Evolutionary conservation across 2,329 filamentous ascomycete species (phyloP).

Genomic region (Pyricularia sp.): DNA sequence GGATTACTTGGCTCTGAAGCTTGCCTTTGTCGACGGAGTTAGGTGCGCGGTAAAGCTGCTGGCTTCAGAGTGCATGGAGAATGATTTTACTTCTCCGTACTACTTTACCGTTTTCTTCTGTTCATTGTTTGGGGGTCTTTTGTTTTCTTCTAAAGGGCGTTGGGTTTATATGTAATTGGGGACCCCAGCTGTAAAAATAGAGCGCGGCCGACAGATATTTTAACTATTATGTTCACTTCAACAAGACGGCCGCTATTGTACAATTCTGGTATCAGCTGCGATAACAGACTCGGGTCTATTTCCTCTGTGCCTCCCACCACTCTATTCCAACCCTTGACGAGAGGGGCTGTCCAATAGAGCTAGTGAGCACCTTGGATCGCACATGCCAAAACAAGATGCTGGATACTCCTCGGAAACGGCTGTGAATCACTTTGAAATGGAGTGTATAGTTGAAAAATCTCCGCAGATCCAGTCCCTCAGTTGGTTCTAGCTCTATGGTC

Average conservation of each 20-base stretch:
- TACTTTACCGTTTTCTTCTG: constrained; percentile 3
- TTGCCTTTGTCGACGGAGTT: no score
- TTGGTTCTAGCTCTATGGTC: not conserved
- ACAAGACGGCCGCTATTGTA: not conserved
- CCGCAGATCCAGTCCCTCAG: not conserved
- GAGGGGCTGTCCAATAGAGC: not conserved
- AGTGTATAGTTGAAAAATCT: no score
- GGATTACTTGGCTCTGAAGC: no score
- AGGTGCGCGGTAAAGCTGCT: not conserved
- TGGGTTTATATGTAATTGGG: not conserved
- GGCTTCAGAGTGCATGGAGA: not conserved
- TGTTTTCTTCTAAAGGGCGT: not conserved
- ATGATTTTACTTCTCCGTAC: not conserved
- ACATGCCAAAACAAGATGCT: not conserved
- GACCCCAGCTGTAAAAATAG: not conserved
- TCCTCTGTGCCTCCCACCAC: not conserved
- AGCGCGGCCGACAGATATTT: not conserved
- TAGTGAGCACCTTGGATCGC: not conserved
- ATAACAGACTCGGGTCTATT: no score
- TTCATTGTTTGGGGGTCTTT: not conserved
- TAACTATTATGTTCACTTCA: not conserved
- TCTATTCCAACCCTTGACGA: not conserved
- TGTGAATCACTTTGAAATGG: not conserved
- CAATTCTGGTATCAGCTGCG: no score
- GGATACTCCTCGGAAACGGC: not conserved